phyloP scores from a whole-genome alignment of 2,329 filamentous ascomycete species.

The Microsporum audouinii region DNA sequence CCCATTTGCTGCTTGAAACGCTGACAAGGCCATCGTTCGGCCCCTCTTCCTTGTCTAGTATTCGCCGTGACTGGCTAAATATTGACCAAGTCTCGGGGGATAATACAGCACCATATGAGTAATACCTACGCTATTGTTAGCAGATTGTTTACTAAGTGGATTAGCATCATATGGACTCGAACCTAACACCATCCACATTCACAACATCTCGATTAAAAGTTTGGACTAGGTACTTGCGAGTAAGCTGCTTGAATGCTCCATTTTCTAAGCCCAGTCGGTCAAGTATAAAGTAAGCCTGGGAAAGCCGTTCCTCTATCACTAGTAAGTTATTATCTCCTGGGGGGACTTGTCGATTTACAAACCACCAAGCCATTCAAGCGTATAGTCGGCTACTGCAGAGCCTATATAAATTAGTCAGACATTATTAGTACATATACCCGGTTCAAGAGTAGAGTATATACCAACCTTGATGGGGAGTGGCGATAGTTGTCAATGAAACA shows the following conservation, averaged over 20 bases:
- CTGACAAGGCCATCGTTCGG: slow-evolving; percentile 53
- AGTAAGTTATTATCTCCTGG: background rate
- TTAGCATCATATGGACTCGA: slow-evolving; percentile 8
- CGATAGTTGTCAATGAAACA: slow-evolving; percentile 53
- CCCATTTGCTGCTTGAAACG: slow-evolving; percentile 50
- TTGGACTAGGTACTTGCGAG: slow-evolving; percentile 45
- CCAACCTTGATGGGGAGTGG: slow-evolving; percentile 47
- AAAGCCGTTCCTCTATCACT: slow-evolving; percentile 35
- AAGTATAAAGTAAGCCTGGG: slow-evolving; percentile 45
- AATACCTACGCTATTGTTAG: slow-evolving; percentile 36
- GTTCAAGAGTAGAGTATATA: slow-evolving; percentile 4
- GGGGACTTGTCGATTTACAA: slow-evolving; percentile 12
- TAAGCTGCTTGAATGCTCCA: slow-evolving; percentile 51
- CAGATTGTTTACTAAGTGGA: slow-evolving; percentile 9
- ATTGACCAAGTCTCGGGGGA: slow-evolving; percentile 46
- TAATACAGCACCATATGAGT: slow-evolving; percentile 51
- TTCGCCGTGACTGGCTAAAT: slow-evolving; percentile 45
- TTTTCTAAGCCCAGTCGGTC: slow-evolving; percentile 46
- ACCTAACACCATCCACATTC: slow-evolving; percentile 43
- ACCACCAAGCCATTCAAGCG: slow-evolving; percentile 48
- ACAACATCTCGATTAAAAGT: slow-evolving; percentile 50
- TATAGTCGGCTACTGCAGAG: slow-evolving; percentile 51
- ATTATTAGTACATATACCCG: background rate
- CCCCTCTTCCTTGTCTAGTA: slow-evolving; percentile 45
- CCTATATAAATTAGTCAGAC: slow-evolving; percentile 23